Conservation (phyloP, 345 rosid genomes). For the Iberis pinnata region DNA sequence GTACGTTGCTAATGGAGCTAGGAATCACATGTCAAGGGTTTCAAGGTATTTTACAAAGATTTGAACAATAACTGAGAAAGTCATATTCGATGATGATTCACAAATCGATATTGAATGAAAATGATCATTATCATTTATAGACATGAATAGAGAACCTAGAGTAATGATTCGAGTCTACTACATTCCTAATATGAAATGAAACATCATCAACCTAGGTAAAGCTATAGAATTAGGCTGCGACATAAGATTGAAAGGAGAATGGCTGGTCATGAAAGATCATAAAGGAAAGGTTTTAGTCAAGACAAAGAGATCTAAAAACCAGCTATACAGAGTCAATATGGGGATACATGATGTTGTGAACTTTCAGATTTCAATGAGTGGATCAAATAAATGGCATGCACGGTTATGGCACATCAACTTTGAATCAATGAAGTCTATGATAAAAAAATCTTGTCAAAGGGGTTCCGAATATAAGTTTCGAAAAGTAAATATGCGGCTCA, state of each 20-base stretch:
- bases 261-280: background rate
- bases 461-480: too few species aligned
- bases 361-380: background rate
- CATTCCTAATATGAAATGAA: background rate
- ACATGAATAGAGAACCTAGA: background rate
- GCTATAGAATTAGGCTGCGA: background rate
- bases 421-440: background rate
- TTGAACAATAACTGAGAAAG: background rate
- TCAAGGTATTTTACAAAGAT: too few species aligned
- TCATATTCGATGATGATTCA: background rate
- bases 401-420: background rate
- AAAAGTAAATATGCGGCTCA: too few species aligned
- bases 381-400: background rate
- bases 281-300: background rate
- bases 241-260: background rate
- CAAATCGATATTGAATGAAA: background rate
- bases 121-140: background rate
- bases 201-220: background rate
- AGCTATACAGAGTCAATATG: background rate
- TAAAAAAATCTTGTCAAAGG: background rate
- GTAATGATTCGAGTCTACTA: background rate
- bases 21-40: background rate
- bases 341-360: background rate
- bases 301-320: background rate
- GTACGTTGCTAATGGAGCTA: background rate